These are phyloP conservation scores for Phytomonas serpens DNA, from an alignment of 208 protist species.

Conservation along the genomic window DNA sequence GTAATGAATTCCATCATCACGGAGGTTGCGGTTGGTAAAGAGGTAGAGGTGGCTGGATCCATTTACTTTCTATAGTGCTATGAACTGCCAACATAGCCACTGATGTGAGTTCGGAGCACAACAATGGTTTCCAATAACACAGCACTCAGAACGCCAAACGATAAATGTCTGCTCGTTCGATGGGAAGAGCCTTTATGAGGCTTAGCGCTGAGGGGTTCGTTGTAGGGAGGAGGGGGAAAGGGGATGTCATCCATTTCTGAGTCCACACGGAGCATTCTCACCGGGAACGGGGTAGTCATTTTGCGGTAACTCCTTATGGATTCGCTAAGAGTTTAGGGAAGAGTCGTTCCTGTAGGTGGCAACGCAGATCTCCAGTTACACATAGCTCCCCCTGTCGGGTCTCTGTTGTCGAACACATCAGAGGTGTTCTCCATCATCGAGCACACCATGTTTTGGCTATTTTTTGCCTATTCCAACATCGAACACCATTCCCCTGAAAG, in stretches of 20 bases:
- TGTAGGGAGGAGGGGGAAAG: too few relatives aligned
- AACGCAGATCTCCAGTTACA: background rate
- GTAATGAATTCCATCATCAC: background rate
- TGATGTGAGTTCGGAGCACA: background rate
- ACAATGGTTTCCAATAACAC: background rate
- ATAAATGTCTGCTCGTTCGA: background rate
- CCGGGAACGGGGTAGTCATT: background rate
- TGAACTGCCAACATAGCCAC: background rate
- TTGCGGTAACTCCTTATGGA: background rate
- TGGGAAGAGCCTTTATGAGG: background rate
- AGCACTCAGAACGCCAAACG: background rate
- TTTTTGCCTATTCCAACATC: background rate
- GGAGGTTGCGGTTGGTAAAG: background rate
- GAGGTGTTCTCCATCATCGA: constrained; percentile 26
- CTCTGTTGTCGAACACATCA: constrained; percentile 21
- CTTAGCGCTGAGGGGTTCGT: too few relatives aligned
- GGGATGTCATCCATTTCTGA: too few relatives aligned
- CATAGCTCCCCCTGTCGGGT: background rate
- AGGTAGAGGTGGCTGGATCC: background rate
- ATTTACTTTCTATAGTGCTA: background rate
- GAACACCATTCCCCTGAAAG: constrained; percentile 7
- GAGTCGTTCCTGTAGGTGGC: background rate
- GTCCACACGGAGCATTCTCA: too few relatives aligned
- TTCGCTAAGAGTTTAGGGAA: background rate
- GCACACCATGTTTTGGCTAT: constrained; percentile 5